Base-by-base conservation (phyloP, 768 basidiomycete species). In the Phlebiopsis gigantea region DNA sequence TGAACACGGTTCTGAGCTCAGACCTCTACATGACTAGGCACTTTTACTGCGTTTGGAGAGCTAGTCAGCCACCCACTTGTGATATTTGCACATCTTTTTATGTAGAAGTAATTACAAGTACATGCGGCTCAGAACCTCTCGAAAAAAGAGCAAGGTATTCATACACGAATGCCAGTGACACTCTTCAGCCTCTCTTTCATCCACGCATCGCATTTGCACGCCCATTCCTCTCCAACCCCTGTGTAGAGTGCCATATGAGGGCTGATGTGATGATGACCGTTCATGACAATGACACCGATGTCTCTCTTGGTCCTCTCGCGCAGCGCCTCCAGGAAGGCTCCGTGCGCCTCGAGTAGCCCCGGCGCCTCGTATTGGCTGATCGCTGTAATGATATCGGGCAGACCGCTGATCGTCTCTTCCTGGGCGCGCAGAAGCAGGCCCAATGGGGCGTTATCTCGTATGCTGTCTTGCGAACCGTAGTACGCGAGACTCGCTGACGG, bases 211-310 rank as follows among this genome's bases (percentile, higher is more conserved):
- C 78, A 75, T n/a, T 81, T 75, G 56, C 77, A 70, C 1, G 74
- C 84, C 84, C 85, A 87, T 28, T 79, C 74, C 62, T 87, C 85
- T 15, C 81, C 86, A 61, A 80, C 66, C 1, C 85, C 84, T 1
- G 75, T 78, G 2, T 72, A 66, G 54, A 85, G 62, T 10, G 75
- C 75, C 71, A 72, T 76, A 47, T 77, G 74, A 15, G 75, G 62
- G 58, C 84, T 87, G 55, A 87, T 70, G 61, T 87, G 86, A 65
- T 87, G 87, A 59, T 88, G 85, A 0, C 79, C 79, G 55, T 65
- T 64, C 63, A 66, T 60, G 6, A 80, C 63, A 17, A 80, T 62
- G 44, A 69, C 70, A 59, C 62, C 63, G 12, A 76, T 66, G 21
- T 64, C 49, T 55, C 63, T 63, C 4, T 69, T 72, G 6, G 73